phyloP scores from a whole-genome alignment of 345 rosid species.

The Clarkia xantiana region DNA sequence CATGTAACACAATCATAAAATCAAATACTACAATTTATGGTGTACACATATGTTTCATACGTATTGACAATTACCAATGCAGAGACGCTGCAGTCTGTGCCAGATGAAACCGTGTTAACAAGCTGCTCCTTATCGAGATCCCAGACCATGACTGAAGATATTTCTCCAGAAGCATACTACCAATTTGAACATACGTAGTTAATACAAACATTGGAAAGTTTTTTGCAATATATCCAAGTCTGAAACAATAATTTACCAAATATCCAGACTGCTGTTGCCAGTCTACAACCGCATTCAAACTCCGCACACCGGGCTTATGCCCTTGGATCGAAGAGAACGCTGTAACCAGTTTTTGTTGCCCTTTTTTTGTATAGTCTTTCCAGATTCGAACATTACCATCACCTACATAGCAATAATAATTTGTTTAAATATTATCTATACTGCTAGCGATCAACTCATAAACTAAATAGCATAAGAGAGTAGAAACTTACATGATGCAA shows the following conservation, averaged over 20 bases:
- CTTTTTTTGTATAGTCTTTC: slow-evolving; percentile 67
- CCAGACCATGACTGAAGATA: slow-evolving; percentile 73
- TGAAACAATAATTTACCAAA: slow-evolving; percentile 35
- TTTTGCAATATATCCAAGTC: not conserved
- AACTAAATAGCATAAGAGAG: slow-evolving; percentile 2
- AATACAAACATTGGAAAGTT: not conserved
- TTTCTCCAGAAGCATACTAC: slow-evolving; percentile 88
- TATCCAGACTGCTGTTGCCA: slow-evolving; percentile 99
- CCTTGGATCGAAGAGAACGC: slow-evolving; percentile 94
- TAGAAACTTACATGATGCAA: slow-evolving; percentile 63
- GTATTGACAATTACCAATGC: slow-evolving; percentile 50
- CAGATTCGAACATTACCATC: slow-evolving; percentile 93
- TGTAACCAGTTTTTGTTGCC: slow-evolving; percentile 80
- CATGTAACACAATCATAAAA: not conserved
- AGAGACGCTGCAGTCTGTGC: slow-evolving; percentile 64
- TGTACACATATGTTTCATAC: no score
- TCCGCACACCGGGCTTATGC: slow-evolving; percentile 69
- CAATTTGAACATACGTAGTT: not conserved
- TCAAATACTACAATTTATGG: no score
- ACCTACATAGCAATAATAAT: slow-evolving; percentile 33
- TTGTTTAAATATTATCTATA: slow-evolving; percentile 11
- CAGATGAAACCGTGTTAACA: slow-evolving; percentile 50
- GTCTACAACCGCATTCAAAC: slow-evolving; percentile 86
- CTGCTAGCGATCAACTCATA: not conserved
- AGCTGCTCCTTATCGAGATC: slow-evolving; percentile 90